Evolutionary conservation across 2,329 filamentous ascomycete genomes (phyloP).

Genomic region (Cadophora sp.): DNA sequence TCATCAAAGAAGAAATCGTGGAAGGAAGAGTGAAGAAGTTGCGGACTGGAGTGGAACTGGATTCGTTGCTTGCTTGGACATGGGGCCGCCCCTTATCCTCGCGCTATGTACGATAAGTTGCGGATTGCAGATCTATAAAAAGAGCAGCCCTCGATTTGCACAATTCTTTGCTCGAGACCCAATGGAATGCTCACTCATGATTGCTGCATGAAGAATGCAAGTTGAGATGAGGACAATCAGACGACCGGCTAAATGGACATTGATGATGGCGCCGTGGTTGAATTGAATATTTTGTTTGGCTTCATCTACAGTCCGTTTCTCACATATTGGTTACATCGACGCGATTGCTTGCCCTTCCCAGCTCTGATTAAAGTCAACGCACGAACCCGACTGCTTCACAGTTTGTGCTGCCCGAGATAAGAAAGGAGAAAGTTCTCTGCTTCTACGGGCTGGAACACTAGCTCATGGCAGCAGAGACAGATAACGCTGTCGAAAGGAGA

Average conservation of each 20-base stretch:
- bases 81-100: slow-evolving; percentile 38
- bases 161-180: slow-evolving; percentile 30
- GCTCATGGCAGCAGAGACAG: neutral
- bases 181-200: slow-evolving; percentile 35
- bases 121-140: slow-evolving; percentile 43
- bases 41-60: slow-evolving; percentile 6
- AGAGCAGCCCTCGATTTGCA: slow-evolving; percentile 38
- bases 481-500: slow-evolving; percentile 6
- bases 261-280: slow-evolving; percentile 21
- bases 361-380: neutral
- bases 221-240: slow-evolving; percentile 33
- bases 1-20: slow-evolving; percentile 31
- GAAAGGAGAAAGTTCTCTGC: neutral
- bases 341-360: slow-evolving; percentile 10
- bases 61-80: slow-evolving; percentile 30
- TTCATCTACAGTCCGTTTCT: slow-evolving; percentile 18
- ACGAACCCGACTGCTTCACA: slow-evolving; percentile 11
- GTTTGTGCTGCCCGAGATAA: slow-evolving; percentile 2
- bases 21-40: slow-evolving; percentile 18
- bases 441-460: neutral
- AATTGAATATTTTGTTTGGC: slow-evolving; percentile 23
- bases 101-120: slow-evolving; percentile 38
- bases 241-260: slow-evolving; percentile 20
- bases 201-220: slow-evolving; percentile 36
- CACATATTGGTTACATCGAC: slow-evolving; percentile 6